Conservation (phyloP, 2,329 filamentous ascomycete genomes). For the Monilinia laxa region DNA sequence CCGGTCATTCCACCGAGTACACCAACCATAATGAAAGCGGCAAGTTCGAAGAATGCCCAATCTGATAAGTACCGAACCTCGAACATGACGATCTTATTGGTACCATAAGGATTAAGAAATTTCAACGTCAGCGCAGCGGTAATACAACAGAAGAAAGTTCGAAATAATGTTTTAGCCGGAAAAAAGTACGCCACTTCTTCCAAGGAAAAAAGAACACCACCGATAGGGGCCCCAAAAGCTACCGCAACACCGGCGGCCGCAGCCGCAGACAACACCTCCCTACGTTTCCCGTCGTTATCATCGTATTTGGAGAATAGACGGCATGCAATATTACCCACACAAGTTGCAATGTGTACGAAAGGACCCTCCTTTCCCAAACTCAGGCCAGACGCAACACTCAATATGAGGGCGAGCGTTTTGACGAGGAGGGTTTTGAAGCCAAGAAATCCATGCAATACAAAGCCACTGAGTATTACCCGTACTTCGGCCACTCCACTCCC, state of each 20-base stretch:
- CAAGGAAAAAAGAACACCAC: conserved; percentile 86
- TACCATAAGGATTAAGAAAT: conserved; percentile 94
- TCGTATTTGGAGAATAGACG: conserved; percentile 95
- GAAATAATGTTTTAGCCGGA: conserved; percentile 92
- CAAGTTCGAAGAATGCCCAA: conserved; percentile 92
- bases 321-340: conserved; percentile 92
- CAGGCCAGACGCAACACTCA: conserved; percentile 89
- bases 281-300: conserved; percentile 86
- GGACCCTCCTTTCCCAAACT: conserved; percentile 91
- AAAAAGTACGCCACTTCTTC: conserved; percentile 98
- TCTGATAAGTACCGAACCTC: conserved; percentile 87
- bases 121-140: conserved; percentile 87
- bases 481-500: conserved; percentile 97
- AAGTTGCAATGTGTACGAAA: conserved; percentile 96
- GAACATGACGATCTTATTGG: conserved; percentile 94
- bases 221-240: conserved; percentile 87
- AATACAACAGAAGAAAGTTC: conserved; percentile 98
- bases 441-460: conserved; percentile 93
- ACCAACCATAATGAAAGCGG: conserved; percentile 81
- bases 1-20: conserved; percentile 80
- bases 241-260: conserved; percentile 91
- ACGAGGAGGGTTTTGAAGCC: conserved; percentile 82
- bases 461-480: conserved; percentile 95
- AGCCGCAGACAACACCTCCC: conserved; percentile 90
- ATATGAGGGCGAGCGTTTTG: conserved; percentile 78